Evolutionary conservation across 176 grass and related monocot genomes (phyloP), one percentile per base, ranked within the genome.

Genomic region (Zoysia pacifica): DNA sequence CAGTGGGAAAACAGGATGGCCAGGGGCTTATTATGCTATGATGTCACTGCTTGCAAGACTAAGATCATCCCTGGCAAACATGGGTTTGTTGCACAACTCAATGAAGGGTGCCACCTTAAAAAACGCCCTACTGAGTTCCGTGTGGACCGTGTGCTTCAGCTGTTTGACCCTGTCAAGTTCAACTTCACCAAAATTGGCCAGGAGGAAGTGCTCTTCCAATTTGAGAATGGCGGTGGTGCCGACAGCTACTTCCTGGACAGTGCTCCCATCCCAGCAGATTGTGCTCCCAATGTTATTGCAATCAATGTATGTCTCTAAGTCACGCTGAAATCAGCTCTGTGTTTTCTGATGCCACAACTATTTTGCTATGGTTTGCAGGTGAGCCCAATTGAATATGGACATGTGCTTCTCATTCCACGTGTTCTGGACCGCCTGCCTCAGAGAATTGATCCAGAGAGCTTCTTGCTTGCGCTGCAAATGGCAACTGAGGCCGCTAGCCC

Each of bases 61-160:
- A 99, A 99, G 82, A 88, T 95, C 68, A 95, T 99, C 60, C 90
- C 97, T 45, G 97, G 97, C 7, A 70, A 92, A 14, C 89, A 88
- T 76, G 88, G 97, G 13, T 95, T 99, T 84, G 69, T 99, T 38
- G 93, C 97, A 14, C 93, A 99, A 68, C 90, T 99, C 40, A 96
- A 99, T n/a, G 97, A 99, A 85, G 97, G 96, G 10, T 88, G 97
- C 71, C 93, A 99, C 82, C 88, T 95, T n/a, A 99, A 99, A 89
- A 99, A 99, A 75, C 86, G 97, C 63, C 88, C 97, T 71, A 93
- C 97, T 40, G 97, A 99, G 79, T 96, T 96, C 65, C 79, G 88
- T 9, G 93, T 99, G 14, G 97, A 99, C 77, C 84, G 82, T 44
- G 88, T 93, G 53, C 94, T 97, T 77, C 94, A 91, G 83, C 91